Evolutionary conservation across 2,329 filamentous ascomycete genomes (phyloP).

Genomic region (Rutstroemia sp.): DNA sequence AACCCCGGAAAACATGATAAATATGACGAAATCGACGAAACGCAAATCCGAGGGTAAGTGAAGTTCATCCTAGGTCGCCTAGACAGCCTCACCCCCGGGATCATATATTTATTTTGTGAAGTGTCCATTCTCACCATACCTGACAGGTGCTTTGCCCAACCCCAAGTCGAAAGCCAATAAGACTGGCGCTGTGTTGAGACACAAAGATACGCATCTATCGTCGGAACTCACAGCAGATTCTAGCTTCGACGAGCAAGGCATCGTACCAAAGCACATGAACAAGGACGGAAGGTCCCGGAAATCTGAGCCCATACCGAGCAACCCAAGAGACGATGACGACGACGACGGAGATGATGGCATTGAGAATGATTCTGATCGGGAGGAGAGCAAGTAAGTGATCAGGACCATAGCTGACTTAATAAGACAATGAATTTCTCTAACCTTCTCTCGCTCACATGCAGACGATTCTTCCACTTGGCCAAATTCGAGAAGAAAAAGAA

Average conservation of each 20-base stretch:
- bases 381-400: slow-evolving; percentile 23
- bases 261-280: neutral
- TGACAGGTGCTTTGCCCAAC: neutral
- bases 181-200: neutral
- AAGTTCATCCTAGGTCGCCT: neutral
- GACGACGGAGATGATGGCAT: slow-evolving; percentile 23
- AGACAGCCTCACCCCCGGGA: neutral
- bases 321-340: neutral
- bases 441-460: neutral
- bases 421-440: neutral
- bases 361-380: slow-evolving; percentile 22
- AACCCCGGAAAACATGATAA: neutral
- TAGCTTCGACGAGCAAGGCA: neutral
- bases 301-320: neutral
- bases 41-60: slow-evolving; percentile 6
- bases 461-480: neutral
- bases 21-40: neutral
- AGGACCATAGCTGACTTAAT: neutral
- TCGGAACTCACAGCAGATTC: neutral
- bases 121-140: neutral
- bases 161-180: neutral
- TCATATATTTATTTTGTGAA: neutral
- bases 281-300: neutral
- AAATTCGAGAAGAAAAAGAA: slow-evolving; percentile 5
- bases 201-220: neutral